phyloP scores from a whole-genome alignment of 768 basidiomycete genomes.

The Clitopilus hobsonii region DNA sequence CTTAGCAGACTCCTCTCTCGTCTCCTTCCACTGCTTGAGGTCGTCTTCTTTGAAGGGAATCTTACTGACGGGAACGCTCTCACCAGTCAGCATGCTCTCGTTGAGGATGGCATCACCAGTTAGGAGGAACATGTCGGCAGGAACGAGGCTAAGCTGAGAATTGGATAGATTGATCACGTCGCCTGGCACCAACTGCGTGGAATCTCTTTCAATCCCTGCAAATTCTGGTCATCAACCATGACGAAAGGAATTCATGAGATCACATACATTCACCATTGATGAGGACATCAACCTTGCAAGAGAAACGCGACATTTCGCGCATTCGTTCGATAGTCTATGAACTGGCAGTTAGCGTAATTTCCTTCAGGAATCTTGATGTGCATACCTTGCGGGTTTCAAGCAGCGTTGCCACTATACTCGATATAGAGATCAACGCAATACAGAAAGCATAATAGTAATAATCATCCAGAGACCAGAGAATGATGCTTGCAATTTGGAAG shows the following conservation, averaged over 20 bases:
- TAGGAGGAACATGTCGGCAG: constrained; percentile 88
- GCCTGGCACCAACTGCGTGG: constrained; percentile 81
- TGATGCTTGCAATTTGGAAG: constrained; percentile 94
- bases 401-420: constrained; percentile 81
- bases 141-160: constrained; percentile 67
- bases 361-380: background rate
- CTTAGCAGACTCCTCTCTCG: constrained; percentile 70
- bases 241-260: constrained; percentile 1
- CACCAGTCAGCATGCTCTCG: constrained; percentile 98
- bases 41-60: constrained; percentile 77
- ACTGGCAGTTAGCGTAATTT: background rate
- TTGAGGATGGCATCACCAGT: constrained; percentile 98
- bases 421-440: constrained; percentile 84
- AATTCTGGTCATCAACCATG: constrained; percentile 2
- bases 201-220: constrained; percentile 69
- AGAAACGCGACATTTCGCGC: constrained; percentile 93
- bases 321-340: constrained; percentile 83
- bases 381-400: constrained; percentile 86
- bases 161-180: constrained; percentile 89
- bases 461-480: constrained; percentile 91
- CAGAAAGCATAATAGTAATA: constrained; percentile 98
- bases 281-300: constrained; percentile 70
- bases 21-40: constrained; percentile 64
- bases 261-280: constrained; percentile 68
- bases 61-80: constrained; percentile 96